A percentile compares a stretch with the other conserved stretches of the same genome.
phyloP scores from a whole-genome alignment of 2,329 filamentous ascomycete species.

The Cyclaneusma minus region DNA sequence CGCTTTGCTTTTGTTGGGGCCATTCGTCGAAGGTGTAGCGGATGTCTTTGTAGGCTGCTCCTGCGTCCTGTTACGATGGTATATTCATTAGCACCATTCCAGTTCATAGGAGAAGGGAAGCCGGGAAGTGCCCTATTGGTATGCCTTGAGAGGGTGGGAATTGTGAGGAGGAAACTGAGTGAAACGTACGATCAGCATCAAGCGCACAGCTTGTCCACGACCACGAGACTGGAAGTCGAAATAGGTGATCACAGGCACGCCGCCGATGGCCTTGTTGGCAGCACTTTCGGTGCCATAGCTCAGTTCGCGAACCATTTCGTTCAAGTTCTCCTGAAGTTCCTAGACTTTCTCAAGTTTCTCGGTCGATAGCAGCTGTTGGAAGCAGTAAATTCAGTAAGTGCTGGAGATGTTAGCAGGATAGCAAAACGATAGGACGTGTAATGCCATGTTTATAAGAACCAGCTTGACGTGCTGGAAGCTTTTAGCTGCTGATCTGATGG shows the following conservation, averaged over 20 bases:
- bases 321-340: no score
- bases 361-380: no score
- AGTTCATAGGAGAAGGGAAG: neutral
- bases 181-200: constrained; percentile 10
- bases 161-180: neutral
- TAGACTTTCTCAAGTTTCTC: no score
- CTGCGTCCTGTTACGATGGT: constrained; percentile 11
- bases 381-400: no score
- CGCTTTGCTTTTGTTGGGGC: constrained; percentile 12
- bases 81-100: neutral
- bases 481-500: no score
- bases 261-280: constrained; percentile 17
- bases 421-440: no score
- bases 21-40: constrained; percentile 17
- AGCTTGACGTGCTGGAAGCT: no score
- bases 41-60: constrained; percentile 16
- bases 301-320: no score
- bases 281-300: constrained; percentile 11
- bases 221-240: constrained; percentile 18
- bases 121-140: no score
- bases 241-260: constrained; percentile 18
- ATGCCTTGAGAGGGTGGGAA: no score
- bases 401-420: no score
- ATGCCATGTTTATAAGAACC: no score
- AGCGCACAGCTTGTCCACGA: constrained; percentile 16